phyloP scores from a whole-genome alignment of 495 filamentous ascomycete species.

The Daldinia vernicosa region DNA sequence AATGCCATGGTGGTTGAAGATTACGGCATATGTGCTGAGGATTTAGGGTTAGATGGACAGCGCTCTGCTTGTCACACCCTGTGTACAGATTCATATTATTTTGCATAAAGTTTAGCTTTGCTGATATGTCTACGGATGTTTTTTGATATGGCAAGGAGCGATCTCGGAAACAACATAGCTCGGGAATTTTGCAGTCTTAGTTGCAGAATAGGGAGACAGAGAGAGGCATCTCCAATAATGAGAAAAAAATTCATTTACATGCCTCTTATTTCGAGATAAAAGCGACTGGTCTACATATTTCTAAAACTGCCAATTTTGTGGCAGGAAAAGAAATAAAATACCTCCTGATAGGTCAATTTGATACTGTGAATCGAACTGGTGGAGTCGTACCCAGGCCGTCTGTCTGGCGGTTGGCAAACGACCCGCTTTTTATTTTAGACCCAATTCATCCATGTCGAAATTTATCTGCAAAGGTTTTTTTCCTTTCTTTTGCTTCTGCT shows the following conservation, averaged over 20 bases:
- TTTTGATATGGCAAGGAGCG: conserved; percentile 1
- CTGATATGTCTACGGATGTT: conserved; percentile 13
- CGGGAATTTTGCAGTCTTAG: conserved; percentile 11
- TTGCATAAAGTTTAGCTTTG: conserved; percentile 24
- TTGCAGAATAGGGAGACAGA: conserved; percentile 23
- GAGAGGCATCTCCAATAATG: conserved; percentile 25
- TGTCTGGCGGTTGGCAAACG: background rate
- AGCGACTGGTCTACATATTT: too few relatives aligned
- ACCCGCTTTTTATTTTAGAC: conserved; percentile 12
- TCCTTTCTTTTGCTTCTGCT: conserved; percentile 21
- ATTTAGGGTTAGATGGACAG: conserved; percentile 23
- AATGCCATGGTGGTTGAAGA: conserved; percentile 28
- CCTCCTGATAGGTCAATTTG: too few relatives aligned
- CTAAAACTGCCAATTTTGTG: too few relatives aligned
- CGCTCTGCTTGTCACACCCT: conserved; percentile 17
- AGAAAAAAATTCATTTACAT: conserved; percentile 6
- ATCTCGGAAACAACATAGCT: conserved; percentile 14
- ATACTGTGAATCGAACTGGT: background rate
- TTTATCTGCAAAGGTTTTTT: conserved; percentile 28
- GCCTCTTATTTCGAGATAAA: too few relatives aligned
- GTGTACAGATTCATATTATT: conserved; percentile 38
- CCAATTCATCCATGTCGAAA: conserved; percentile 7
- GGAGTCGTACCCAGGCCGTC: background rate
- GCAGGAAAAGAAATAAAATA: too few relatives aligned
- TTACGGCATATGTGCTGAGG: background rate